These are phyloP conservation scores for Debaryomycetaceae sp. DNA, from an alignment of 1,139 yeast species.

Conservation along the genomic window DNA sequence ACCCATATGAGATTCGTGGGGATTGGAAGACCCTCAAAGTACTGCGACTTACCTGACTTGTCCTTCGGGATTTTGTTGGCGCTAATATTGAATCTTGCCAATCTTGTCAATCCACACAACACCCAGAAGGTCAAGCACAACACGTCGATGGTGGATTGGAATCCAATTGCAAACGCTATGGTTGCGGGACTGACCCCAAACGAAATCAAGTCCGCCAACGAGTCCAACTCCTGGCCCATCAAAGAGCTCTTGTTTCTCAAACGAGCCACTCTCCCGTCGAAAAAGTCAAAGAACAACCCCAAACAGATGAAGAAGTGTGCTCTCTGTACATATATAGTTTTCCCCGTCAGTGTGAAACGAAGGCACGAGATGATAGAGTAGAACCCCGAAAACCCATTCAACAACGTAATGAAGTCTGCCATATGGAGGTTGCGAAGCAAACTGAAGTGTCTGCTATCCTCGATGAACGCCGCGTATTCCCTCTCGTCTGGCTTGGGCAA, in stretches of 20 bases:
- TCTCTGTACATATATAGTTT: conserved; percentile 71
- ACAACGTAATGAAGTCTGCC: conserved; percentile 92
- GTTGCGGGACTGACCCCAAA: conserved; percentile 94
- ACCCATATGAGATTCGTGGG: conserved; percentile 84
- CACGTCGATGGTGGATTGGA: conserved; percentile 79
- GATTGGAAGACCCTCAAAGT: conserved; percentile 93
- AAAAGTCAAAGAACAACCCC: conserved; percentile 91
- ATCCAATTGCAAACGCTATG: conserved; percentile 87
- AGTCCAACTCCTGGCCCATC: conserved; percentile 97
- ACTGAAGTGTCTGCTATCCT: conserved; percentile 76
- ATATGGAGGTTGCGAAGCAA: conserved; percentile 78
- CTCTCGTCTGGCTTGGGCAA: conserved; percentile 63
- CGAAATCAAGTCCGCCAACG: conserved; percentile 89
- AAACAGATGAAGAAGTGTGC: conserved; percentile 85
- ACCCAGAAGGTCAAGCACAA: conserved; percentile 79
- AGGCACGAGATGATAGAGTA: conserved; percentile 84
- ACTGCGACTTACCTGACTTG: conserved; percentile 70
- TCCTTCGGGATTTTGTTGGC: conserved; percentile 93
- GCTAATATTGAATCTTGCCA: conserved; percentile 93
- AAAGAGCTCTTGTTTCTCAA: conserved; percentile 86
- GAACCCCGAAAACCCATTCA: conserved; percentile 89
- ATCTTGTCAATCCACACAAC: conserved; percentile 86
- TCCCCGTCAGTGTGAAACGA: conserved; percentile 68
- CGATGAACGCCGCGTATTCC: conserved; percentile 74
- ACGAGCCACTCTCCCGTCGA: conserved; percentile 96